phyloP scores from a whole-genome alignment of 2,329 filamentous ascomycete species.

The Lasiodiplodia hormozganensis region DNA sequence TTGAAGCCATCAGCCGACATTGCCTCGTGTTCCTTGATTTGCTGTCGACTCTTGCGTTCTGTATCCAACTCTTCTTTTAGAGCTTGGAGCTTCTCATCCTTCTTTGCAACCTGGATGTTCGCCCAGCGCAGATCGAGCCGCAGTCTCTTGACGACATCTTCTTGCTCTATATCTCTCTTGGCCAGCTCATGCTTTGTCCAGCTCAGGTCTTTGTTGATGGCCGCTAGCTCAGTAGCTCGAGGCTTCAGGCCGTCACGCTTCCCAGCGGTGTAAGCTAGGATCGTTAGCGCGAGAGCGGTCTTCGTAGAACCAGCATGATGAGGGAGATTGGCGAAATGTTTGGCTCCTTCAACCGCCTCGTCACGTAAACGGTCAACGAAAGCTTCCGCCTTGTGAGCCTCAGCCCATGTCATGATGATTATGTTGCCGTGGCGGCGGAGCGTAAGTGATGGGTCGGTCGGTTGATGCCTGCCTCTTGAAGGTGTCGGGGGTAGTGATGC shows the following conservation, averaged over 20 bases:
- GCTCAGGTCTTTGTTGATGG: neutral
- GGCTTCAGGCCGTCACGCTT: neutral
- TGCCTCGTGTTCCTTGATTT: neutral
- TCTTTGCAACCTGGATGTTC: neutral
- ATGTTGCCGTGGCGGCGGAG: neutral
- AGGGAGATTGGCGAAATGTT: neutral
- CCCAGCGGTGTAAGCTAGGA: neutral
- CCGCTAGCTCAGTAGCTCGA: neutral
- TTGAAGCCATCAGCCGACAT: neutral
- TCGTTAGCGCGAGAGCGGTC: neutral
- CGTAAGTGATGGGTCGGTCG: neutral
- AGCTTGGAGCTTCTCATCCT: neutral
- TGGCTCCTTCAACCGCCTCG: neutral
- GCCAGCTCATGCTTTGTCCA: neutral
- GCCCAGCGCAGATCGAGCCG: neutral
- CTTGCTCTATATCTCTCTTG: neutral
- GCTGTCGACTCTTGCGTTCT: neutral
- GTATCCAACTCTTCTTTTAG: neutral
- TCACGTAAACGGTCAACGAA: neutral
- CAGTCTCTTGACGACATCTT: neutral
- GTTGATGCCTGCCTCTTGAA: neutral
- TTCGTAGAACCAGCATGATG: neutral
- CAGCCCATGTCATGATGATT: neutral
- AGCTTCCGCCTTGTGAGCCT: neutral
- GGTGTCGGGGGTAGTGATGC: neutral